Conservation (phyloP, 75 land plant species). For the Cunninghamia lanceolata region DNA sequence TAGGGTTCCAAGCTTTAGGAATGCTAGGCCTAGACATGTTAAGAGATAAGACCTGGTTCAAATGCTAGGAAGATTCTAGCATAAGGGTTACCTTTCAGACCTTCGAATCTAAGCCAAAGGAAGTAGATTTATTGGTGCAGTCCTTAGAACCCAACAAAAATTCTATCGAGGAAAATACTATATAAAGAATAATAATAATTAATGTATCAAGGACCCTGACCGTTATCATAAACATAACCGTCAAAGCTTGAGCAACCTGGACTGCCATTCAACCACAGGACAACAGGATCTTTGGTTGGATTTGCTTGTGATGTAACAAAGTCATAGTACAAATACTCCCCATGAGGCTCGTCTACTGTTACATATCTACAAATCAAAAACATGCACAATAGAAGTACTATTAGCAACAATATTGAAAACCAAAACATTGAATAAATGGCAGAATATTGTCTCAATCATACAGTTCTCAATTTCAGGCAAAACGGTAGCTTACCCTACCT, state of each 20-base stretch:
- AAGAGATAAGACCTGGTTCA: not conserved
- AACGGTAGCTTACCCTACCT: slow-evolving; percentile 37
- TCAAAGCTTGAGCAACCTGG: slow-evolving; percentile 97
- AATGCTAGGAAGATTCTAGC: no score
- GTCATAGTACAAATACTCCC: slow-evolving; percentile 69
- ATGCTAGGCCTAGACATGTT: no score
- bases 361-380: slow-evolving; percentile 56
- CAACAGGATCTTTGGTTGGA: slow-evolving; percentile 75
- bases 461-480: not conserved
- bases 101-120: not conserved
- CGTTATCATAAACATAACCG: slow-evolving; percentile 90
- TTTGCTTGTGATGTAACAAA: slow-evolving; percentile 66
- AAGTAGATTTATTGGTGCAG: not conserved
- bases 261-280: slow-evolving; percentile 94
- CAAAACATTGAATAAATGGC: not conserved
- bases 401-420: not conserved
- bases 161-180: not conserved
- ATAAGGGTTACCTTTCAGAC: not conserved
- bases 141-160: no score
- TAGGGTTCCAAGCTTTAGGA: no score
- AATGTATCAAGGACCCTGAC: slow-evolving; percentile 19
- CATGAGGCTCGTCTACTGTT: slow-evolving; percentile 50
- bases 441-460: not conserved
- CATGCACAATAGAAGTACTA: not conserved
- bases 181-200: not conserved